Percentiles rank a stretch among this genome's conserved stretches.
Evolutionary conservation across 176 grass and related monocot species (phyloP).

Genomic region (Thinopyrum elongatum): DNA sequence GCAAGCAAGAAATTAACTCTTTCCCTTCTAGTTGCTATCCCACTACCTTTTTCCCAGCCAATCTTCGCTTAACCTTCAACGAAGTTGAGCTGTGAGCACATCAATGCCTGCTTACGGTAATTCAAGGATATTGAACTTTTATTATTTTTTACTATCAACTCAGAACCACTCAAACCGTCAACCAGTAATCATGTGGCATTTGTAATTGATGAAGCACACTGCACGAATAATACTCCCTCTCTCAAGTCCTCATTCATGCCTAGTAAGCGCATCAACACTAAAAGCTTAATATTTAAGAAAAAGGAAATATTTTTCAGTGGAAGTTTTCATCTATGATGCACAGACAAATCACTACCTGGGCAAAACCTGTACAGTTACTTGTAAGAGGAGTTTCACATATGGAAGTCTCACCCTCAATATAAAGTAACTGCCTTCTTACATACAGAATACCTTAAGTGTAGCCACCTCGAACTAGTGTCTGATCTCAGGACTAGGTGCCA

Average conservation of each 20-base stretch:
- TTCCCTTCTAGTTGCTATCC: not conserved
- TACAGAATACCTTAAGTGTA: not conserved
- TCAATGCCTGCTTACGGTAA: not conserved
- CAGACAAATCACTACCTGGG: not conserved
- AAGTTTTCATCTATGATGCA: not conserved
- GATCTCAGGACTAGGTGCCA: not conserved
- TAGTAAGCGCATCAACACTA: not conserved
- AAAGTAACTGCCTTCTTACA: not conserved
- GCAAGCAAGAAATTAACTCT: not conserved
- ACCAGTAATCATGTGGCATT: not conserved
- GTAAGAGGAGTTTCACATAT: not conserved
- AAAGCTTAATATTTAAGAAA: not conserved
- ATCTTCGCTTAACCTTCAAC: not conserved
- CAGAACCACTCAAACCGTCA: not conserved
- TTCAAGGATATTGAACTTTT: not conserved
- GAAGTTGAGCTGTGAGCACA: not conserved
- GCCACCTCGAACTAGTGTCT: not conserved
- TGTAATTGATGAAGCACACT: not conserved
- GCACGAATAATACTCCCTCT: not conserved
- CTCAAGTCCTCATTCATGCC: not conserved
- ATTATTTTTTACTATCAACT: constrained; percentile 3
- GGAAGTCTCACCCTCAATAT: not conserved
- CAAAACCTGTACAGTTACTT: not conserved
- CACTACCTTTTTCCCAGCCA: not conserved
- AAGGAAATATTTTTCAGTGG: not conserved